Conservation (phyloP, 306 rosid species). For the Lathyrus oleraceus region DNA sequence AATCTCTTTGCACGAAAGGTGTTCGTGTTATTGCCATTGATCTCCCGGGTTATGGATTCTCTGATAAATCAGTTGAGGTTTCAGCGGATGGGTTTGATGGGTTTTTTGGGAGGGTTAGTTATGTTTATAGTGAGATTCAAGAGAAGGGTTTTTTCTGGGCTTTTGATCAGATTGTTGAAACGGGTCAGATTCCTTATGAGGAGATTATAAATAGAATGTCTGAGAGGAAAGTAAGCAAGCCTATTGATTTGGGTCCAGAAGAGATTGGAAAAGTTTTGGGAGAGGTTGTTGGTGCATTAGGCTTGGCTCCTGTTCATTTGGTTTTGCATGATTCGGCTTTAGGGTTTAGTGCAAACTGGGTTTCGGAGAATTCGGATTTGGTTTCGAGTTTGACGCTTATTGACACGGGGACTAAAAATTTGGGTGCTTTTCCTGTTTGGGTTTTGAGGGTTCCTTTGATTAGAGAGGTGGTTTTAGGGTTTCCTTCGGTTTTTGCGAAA, state of each 20-base stretch:
- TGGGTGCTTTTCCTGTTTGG: conserved; percentile 73
- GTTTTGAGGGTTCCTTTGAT: conserved; percentile 58
- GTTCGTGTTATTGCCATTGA: conserved; percentile 62
- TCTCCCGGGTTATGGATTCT: conserved; percentile 87
- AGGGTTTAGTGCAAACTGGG: conserved; percentile 65
- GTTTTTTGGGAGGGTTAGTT: conserved; percentile 68
- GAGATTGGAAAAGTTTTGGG: conserved; percentile 76
- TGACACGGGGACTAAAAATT: conserved; percentile 49
- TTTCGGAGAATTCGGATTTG: conserved; percentile 56
- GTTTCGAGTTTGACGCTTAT: conserved; percentile 82
- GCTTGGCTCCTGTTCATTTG: conserved; percentile 82
- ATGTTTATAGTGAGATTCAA: conserved; percentile 66
- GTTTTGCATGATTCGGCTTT: conserved; percentile 84
- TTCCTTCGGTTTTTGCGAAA: conserved; percentile 46
- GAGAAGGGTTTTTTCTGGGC: conserved; percentile 95
- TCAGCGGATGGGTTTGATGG: conserved; percentile 51
- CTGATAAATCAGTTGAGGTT: conserved; percentile 63
- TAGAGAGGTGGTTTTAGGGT: conserved; percentile 70
- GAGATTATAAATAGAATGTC: conserved; percentile 59
- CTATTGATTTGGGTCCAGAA: conserved; percentile 64
- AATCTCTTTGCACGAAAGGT: conserved; percentile 54
- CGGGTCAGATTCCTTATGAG: conserved; percentile 92
- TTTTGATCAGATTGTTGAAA: conserved; percentile 83
- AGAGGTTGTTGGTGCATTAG: conserved; percentile 63
- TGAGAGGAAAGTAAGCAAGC: conserved; percentile 54